phyloP scores from a whole-genome alignment of 1,284 basidiomycete genomes.

The Pseudozyma pruni region DNA sequence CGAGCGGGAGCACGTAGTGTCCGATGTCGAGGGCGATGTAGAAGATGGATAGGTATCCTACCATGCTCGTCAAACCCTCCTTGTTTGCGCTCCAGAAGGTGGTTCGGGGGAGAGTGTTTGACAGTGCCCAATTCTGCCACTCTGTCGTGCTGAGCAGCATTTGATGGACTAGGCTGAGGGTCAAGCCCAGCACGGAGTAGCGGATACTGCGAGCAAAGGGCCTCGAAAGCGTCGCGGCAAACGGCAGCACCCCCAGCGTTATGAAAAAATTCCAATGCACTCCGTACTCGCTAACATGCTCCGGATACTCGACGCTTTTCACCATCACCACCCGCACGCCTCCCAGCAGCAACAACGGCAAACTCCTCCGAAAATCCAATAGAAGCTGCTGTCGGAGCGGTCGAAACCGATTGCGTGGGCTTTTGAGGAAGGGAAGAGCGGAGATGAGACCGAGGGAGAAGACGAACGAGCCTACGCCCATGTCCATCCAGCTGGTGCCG shows the following conservation, averaged over 20 bases:
- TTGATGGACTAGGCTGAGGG: conserved; percentile 68
- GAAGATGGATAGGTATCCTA: conserved; percentile 90
- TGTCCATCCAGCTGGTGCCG: conserved; percentile 94
- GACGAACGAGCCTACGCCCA: conserved; percentile 95
- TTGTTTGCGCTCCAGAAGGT: conserved; percentile 84
- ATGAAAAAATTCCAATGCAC: conserved; percentile 99
- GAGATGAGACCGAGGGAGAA: conserved; percentile 93
- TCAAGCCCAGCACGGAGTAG: conserved; percentile 76
- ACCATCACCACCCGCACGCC: conserved; percentile 83
- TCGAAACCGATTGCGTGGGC: conserved; percentile 22
- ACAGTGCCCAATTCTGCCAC: conserved; percentile 52
- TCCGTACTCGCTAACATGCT: conserved; percentile 96
- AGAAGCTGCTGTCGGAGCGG: conserved; percentile 35
- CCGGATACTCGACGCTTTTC: conserved; percentile 90
- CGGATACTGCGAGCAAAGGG: conserved; percentile 73
- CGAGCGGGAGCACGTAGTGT: conserved; percentile 80
- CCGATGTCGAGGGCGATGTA: conserved; percentile 85
- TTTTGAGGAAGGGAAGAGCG: conserved; percentile 74
- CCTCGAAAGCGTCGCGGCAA: conserved; percentile 75
- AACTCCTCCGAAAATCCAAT: conserved; percentile 72
- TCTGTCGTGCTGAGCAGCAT: conserved; percentile 18
- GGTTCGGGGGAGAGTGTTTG: conserved; percentile 69
- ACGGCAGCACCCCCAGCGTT: conserved; percentile 83
- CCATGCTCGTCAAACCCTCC: conserved; percentile 85
- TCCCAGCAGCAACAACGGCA: conserved; percentile 81